Conservation (phyloP, 192 early-diverging fungal species). For the Entomortierella parvispora region DNA sequence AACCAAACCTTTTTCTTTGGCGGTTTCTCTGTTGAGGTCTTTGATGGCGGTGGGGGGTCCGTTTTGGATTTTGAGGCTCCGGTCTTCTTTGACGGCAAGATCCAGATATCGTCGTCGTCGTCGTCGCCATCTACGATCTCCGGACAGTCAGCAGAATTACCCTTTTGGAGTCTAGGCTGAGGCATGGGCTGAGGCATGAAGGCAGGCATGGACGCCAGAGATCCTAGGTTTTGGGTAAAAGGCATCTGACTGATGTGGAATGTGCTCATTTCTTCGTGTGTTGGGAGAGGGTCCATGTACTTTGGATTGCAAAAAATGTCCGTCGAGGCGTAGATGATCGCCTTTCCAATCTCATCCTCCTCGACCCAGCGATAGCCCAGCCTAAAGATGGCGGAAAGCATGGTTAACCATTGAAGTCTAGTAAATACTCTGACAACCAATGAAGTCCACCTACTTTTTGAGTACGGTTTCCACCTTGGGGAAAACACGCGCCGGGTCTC, state of each 20-base stretch:
- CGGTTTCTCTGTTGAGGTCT: constrained; percentile 2
- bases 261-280: constrained; percentile 4
- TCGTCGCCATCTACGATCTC: constrained; percentile 9
- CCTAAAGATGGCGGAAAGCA: constrained; percentile 3
- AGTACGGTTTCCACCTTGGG: constrained; percentile 9
- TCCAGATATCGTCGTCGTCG: background rate
- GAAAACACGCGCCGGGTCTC: constrained; percentile 1
- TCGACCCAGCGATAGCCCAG: constrained; percentile 44
- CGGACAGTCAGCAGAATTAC: background rate
- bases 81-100: constrained; percentile 9
- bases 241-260: constrained; percentile 9
- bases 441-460: constrained; percentile 21
- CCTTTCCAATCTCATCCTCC: constrained; percentile 44
- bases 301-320: constrained; percentile 48
- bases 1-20: constrained; percentile 34
- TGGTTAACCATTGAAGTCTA: background rate
- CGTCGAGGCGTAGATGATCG: constrained; percentile 26
- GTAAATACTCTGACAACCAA: background rate
- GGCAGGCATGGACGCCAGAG: background rate
- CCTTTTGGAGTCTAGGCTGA: background rate
- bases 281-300: constrained; percentile 17
- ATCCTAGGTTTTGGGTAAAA: background rate
- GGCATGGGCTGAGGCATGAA: too few species aligned
- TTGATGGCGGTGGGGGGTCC: background rate
- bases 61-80: background rate